Percentiles rank a stretch among this genome's conserved stretches.
phyloP scores from a whole-genome alignment of 805 yeast genomes.

The Yarrowia sp. region DNA sequence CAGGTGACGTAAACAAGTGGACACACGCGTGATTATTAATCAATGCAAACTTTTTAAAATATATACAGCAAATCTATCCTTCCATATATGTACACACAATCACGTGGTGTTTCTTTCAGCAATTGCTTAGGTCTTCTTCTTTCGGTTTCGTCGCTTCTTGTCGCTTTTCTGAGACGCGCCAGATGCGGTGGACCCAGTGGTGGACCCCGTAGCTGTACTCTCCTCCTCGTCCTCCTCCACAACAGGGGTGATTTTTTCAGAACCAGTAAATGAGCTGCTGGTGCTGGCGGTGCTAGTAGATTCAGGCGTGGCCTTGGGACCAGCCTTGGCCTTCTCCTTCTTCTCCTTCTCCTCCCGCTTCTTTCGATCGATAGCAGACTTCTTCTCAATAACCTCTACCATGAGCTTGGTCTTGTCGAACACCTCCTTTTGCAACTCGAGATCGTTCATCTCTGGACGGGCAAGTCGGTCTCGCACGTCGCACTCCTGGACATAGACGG shows the following conservation, averaged over 20 bases:
- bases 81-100: background rate
- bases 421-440: slow-evolving; percentile 56
- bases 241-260: slow-evolving; percentile 4
- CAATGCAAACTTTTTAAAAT: slow-evolving; percentile 7
- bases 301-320: background rate
- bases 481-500: slow-evolving; percentile 74
- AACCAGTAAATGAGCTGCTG: no score
- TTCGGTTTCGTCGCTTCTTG: slow-evolving; percentile 9
- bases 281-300: background rate
- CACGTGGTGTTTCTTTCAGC: background rate
- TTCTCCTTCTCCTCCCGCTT: slow-evolving; percentile 34
- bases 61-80: background rate
- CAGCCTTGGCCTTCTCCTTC: slow-evolving; percentile 2
- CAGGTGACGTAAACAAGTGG: background rate
- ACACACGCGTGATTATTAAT: background rate
- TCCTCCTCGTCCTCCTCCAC: slow-evolving; percentile 5
- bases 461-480: slow-evolving; percentile 47
- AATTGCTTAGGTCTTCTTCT: background rate
- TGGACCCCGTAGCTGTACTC: background rate
- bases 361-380: slow-evolving; percentile 67
- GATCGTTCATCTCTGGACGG: slow-evolving; percentile 63
- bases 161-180: background rate
- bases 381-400: slow-evolving; percentile 63
- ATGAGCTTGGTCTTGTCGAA: slow-evolving; percentile 59
- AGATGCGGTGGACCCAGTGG: background rate